Evolutionary conservation across 1,284 basidiomycete species (phyloP), one percentile per base, ranked within the genome.

Genomic region (Xerocomus minutiporus): DNA sequence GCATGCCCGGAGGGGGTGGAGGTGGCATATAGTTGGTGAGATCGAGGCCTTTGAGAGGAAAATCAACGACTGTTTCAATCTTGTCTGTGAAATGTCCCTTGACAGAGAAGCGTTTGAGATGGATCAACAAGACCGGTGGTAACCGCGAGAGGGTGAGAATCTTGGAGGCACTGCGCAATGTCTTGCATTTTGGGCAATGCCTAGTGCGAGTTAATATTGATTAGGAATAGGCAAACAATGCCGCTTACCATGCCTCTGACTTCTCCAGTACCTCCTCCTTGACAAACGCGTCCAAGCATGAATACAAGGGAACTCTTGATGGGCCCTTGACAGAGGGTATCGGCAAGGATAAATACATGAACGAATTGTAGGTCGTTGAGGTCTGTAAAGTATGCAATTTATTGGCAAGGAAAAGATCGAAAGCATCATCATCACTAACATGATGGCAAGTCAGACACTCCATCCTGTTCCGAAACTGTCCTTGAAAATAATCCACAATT

Each of bases 401-500:
- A 49, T 58, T 41, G 57, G 57, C 23, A 50, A 29, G 50, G 48
- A 5, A 49, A 53, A 25, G 34, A 17, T 29, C 17, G 54, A 50
- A 20, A 5, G 12, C 13, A 35, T n/a, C 25, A 39, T n/a, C n/a
- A 45, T 41, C 28, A 74, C 84, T 55, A 56, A 93, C 93, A 72
- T 93, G 92, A 59, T 82, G 78, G 69, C 96, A 99, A 5, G 89
- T 95, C 65, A 94, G 68, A 68, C 96, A 99, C 62, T 93, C 83
- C 72, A 99, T 73, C 52, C 87, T 81, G 73, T 91, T 97, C 58
- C 92, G 77, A 69, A 97, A 97, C 71, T 98, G 96, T 4, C 96
- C 97, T 73, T 98, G 96, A 77, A 99, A 98, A 66, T 91, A 89
- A 71, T 98, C 95, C 44, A 98, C 97, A 52, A 99, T 90, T 53